Evolutionary conservation across 139 green algal genomes (phyloP), one percentile per base, ranked within the genome.

Genomic region (Chlorella vulgaris): DNA sequence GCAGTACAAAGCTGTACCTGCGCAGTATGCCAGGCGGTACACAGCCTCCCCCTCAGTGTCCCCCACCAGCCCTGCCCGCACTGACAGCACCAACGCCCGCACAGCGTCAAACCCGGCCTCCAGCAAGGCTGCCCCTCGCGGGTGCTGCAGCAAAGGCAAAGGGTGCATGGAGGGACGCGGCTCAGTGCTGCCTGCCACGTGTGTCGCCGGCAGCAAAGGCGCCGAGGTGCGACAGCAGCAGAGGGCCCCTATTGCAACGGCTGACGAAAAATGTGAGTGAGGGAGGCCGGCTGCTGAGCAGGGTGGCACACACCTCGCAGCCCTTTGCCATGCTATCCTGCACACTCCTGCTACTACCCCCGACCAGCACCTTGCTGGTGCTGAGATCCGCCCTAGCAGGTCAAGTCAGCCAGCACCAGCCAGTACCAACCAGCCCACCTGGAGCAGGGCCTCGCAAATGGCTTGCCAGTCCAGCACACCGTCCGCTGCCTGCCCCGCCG

Each of bases 91-190:
- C 29, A 90, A 7, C 0, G 51, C 58, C 60, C 84, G 76, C 51
- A 76, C 82, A 1, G 84, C 76, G 24, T 89, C 85, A 62, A 90
- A 89, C 6, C 67, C 81, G 0, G 84, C 85, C 33, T 90, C 85
- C 40, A 89, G 74, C 33, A 89, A 68, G 26, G 77, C 51, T 0
- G 83, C 42, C 2, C 84, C 85, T 5, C 84, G 76, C 2, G 84
- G 70, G 55, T 89, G 84, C 77, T 76, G 65, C 76, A 61, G n/a
- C 10, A 13, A 62, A 40, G 26, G 40, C 7, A 2, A 24, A 43
- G 42, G 8, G 2, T 26, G 65, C 65, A 73, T 21, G 69, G 35
- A 38, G 7, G 28, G 8, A 38, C 60, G 28, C 33, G 4, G 8
- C 24, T 3, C 24, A 67, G 24, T 31, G 15, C 28, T 36, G 22